Conservation (phyloP, 2,329 filamentous ascomycete genomes). For the Byssoonygena ceratinophila region DNA sequence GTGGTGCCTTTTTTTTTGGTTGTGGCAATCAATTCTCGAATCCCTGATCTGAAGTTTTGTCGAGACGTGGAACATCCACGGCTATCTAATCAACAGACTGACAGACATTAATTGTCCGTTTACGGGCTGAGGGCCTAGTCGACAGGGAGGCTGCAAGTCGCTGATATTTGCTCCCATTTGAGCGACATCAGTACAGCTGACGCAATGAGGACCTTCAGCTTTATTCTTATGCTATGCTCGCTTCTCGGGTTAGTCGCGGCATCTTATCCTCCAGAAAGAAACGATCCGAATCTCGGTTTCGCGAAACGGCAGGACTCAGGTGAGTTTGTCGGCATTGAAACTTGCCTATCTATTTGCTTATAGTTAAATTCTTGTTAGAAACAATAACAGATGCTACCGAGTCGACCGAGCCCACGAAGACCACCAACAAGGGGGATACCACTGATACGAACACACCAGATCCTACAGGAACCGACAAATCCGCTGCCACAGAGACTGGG, state of each 20-base stretch:
- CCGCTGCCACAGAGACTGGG: background rate
- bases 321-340: background rate
- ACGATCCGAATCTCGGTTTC: background rate
- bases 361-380: slow-evolving; percentile 1
- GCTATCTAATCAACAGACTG: background rate
- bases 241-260: slow-evolving; percentile 12
- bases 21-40: background rate
- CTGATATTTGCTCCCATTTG: background rate
- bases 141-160: background rate
- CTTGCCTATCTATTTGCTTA: background rate
- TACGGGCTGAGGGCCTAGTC: too few species aligned
- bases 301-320: slow-evolving; percentile 6
- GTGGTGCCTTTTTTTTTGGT: too few species aligned
- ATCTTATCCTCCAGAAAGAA: slow-evolving; percentile 1
- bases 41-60: background rate
- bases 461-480: background rate
- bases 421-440: background rate
- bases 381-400: slow-evolving; percentile 2
- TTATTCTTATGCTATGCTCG: slow-evolving; percentile 13
- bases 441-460: background rate
- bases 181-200: background rate
- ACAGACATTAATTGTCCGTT: too few species aligned
- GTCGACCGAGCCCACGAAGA: slow-evolving; percentile 1
- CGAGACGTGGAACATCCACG: background rate
- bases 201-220: slow-evolving; percentile 8